These are phyloP conservation scores for Epichloe typhina DNA, from an alignment of 2,329 filamentous ascomycete genomes.

Conservation along the genomic window DNA sequence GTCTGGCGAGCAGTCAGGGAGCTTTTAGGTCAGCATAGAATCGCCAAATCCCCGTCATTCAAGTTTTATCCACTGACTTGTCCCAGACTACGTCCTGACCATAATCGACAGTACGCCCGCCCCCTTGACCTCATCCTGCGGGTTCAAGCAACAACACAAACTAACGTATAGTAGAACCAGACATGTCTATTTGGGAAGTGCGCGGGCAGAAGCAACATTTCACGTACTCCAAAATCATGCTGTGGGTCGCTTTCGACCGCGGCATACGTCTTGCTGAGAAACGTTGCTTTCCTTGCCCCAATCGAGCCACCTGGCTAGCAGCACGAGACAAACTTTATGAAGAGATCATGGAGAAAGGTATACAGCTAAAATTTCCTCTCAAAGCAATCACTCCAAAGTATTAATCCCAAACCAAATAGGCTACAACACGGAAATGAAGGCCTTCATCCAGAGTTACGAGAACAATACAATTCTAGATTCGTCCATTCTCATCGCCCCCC, in stretches of 20 bases:
- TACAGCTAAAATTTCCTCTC: background rate
- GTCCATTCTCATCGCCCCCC: constrained; percentile 60
- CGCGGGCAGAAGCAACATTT: constrained; percentile 65
- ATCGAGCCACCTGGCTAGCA: constrained; percentile 51
- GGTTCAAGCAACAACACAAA: background rate
- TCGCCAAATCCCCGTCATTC: too few relatives aligned
- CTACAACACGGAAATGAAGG: constrained; percentile 56
- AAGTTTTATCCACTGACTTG: background rate
- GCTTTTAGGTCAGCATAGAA: constrained; percentile 35
- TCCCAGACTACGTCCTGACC: constrained; percentile 51
- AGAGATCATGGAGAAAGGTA: constrained; percentile 60
- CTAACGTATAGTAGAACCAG: constrained; percentile 33
- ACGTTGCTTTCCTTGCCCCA: constrained; percentile 61
- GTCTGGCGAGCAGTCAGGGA: constrained; percentile 59
- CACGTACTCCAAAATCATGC: constrained; percentile 70
- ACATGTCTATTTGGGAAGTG: constrained; percentile 80
- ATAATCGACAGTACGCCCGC: constrained; percentile 41
- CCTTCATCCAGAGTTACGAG: constrained; percentile 68
- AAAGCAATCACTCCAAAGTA: background rate
- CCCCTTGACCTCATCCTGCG: background rate
- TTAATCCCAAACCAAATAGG: background rate
- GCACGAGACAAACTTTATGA: constrained; percentile 58
- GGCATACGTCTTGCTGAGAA: constrained; percentile 63
- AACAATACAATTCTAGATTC: constrained; percentile 57
- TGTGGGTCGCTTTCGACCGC: constrained; percentile 71